A percentile compares a stretch with the other conserved stretches of the same genome.
phyloP scores from a whole-genome alignment of 805 yeast species.

The Crinitomyces ghanaensis region DNA sequence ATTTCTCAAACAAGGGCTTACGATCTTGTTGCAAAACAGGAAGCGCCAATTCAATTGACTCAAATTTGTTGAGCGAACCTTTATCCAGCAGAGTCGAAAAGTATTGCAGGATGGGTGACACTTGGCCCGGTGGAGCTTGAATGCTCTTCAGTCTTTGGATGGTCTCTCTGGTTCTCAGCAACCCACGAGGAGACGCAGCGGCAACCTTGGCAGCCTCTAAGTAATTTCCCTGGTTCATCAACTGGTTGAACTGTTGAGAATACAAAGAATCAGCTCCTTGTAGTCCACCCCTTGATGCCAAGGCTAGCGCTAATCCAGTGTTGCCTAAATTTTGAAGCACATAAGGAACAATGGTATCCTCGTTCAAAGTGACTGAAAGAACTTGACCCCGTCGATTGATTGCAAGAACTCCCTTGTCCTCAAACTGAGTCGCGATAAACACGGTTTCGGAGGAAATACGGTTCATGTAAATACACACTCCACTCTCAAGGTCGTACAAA shows the following conservation, averaged over 20 bases:
- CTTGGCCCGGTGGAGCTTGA: constrained; percentile 88
- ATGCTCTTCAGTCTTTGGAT: constrained; percentile 83
- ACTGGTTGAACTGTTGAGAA: constrained; percentile 80
- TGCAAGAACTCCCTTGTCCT: constrained; percentile 75
- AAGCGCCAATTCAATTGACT: constrained; percentile 86
- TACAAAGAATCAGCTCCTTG: constrained; percentile 95
- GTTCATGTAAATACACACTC: constrained; percentile 85
- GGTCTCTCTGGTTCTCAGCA: constrained; percentile 84
- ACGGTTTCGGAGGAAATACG: constrained; percentile 94
- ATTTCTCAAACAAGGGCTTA: constrained; percentile 85
- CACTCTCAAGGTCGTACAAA: constrained; percentile 86
- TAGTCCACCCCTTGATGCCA: constrained; percentile 91
- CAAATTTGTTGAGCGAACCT: constrained; percentile 85
- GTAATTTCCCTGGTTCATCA: constrained; percentile 76
- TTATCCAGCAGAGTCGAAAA: constrained; percentile 84
- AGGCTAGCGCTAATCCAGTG: constrained; percentile 71
- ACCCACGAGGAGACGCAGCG: constrained; percentile 74
- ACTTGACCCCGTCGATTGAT: constrained; percentile 95
- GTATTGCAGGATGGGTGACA: constrained; percentile 88
- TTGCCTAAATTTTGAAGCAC: constrained; percentile 77
- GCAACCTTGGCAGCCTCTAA: constrained; percentile 93
- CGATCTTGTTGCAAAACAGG: constrained; percentile 95
- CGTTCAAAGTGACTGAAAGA: constrained; percentile 78
- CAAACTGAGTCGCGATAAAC: constrained; percentile 69
- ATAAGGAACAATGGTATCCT: constrained; percentile 78